Evolutionary conservation across 2,329 filamentous ascomycete species (phyloP), one percentile per base, ranked within the genome.

Genomic region (Fusarium nodosum): DNA sequence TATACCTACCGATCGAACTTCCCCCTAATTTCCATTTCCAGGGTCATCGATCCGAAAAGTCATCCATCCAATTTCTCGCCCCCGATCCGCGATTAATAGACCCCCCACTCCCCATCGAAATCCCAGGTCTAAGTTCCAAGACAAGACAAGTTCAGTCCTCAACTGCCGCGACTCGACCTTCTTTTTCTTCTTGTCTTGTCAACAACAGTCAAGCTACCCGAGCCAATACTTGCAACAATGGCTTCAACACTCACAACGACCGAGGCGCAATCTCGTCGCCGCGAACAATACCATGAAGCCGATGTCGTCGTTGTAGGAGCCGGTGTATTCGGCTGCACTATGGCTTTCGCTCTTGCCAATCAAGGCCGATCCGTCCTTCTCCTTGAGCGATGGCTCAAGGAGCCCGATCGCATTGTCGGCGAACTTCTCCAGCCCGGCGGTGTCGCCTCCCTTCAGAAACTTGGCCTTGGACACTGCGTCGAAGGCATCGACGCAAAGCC

Each of bases 351-450:
- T 24, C 86, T 98, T 46, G 94, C 92, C 62, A 90, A 92, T 74
- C 96, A 98, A 82, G 94, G 94, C 56, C 90, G 96, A 68, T 97
- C 92, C 78, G 94, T 99, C 28, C 86, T 98, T 28, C 84, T 99
- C 53, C 88, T 99, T 52, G 96, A 99, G 83, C 88, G 88, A 75
- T 97, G 90, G 81, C 84, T 98, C 81, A 93, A 93, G 80, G 91
- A 98, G 83, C 96, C 96, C 22, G 92, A 98, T 82, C 90, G 96
- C 69, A 99, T 99, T 72, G 94, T 99, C 48, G 96, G 96, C 74
- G 96, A 99, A 82, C 83, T 99, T 69, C 83, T 99, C 74, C 96
- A 99, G 81, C 96, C 96, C 0, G 96, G 96, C 52, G 96, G 96
- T 51, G 90, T 97, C 34, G 84, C 88, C 54, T 92, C 96, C 10